Conservation (phyloP, 2,329 filamentous ascomycete genomes). For the Sphaerulina populicola region DNA sequence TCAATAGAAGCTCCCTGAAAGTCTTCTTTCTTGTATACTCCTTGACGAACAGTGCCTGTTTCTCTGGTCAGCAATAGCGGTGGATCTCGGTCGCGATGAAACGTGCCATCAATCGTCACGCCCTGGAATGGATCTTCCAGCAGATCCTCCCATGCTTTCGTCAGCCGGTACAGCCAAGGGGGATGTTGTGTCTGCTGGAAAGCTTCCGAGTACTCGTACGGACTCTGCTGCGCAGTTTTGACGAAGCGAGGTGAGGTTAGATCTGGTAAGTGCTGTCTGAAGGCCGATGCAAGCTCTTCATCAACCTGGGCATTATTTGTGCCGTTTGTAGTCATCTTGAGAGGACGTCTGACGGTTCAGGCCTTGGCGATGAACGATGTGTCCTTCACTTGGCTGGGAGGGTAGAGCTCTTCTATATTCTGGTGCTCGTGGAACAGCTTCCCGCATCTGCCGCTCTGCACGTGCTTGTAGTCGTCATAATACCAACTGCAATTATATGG, state of each 20-base stretch:
- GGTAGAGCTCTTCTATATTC: background rate
- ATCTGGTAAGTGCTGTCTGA: slow-evolving; percentile 54
- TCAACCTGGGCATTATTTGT: slow-evolving; percentile 15
- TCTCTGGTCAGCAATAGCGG: background rate
- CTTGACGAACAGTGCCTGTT: slow-evolving; percentile 21
- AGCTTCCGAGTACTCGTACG: slow-evolving; percentile 49
- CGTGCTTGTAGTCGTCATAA: background rate
- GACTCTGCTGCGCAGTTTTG: slow-evolving; percentile 53
- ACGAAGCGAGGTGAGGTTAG: slow-evolving; percentile 52
- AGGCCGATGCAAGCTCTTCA: slow-evolving; percentile 28
- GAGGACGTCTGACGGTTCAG: background rate
- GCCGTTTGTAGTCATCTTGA: slow-evolving; percentile 2
- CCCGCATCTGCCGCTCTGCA: background rate
- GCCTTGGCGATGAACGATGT: background rate
- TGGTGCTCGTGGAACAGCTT: background rate
- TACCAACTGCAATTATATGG: background rate
- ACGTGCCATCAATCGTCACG: slow-evolving; percentile 57
- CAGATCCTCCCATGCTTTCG: slow-evolving; percentile 20
- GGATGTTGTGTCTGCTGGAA: slow-evolving; percentile 23
- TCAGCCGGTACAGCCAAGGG: slow-evolving; percentile 25
- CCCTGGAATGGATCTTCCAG: slow-evolving; percentile 59
- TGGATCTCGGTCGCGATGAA: background rate
- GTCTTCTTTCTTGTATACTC: slow-evolving; percentile 44
- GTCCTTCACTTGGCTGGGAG: background rate
- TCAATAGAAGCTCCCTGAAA: slow-evolving; percentile 52